These are phyloP conservation scores for Zygosaccharomyces siamensis DNA, from an alignment of 805 yeast species.

Conservation along the genomic window DNA sequence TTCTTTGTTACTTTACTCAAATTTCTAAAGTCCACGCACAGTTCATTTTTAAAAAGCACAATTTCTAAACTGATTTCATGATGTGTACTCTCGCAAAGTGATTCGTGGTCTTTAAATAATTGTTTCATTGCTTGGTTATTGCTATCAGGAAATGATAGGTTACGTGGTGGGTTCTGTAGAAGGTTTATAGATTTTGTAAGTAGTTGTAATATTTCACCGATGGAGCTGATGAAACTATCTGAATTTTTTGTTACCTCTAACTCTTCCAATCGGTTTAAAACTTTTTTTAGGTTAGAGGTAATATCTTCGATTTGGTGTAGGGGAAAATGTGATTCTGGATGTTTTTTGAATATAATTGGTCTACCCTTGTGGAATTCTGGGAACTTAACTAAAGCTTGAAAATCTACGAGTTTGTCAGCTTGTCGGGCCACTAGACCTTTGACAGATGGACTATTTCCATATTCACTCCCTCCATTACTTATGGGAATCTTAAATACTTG, in stretches of 20 bases:
- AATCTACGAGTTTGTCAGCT: slow-evolving; percentile 48
- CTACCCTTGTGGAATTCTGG: slow-evolving; percentile 41
- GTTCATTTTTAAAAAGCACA: slow-evolving; percentile 55
- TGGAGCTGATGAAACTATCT: slow-evolving; percentile 23
- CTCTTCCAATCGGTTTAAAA: slow-evolving; percentile 38
- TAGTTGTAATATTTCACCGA: slow-evolving; percentile 19
- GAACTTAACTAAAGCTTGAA: slow-evolving; percentile 39
- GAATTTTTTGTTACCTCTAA: slow-evolving; percentile 40
- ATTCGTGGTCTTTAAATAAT: slow-evolving; percentile 37
- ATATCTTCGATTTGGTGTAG: slow-evolving; percentile 35
- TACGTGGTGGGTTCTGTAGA: slow-evolving; percentile 50
- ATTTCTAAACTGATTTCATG: slow-evolving; percentile 50
- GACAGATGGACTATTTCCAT: slow-evolving; percentile 28
- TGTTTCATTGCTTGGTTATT: slow-evolving; percentile 44
- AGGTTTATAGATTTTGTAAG: slow-evolving; percentile 23
- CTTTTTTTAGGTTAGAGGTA: slow-evolving; percentile 23
- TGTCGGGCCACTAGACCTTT: slow-evolving; percentile 58
- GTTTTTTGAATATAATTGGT: slow-evolving; percentile 36
- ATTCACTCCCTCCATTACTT: slow-evolving; percentile 18
- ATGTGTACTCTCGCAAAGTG: slow-evolving; percentile 31
- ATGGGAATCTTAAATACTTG: slow-evolving; percentile 53
- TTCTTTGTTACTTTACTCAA: slow-evolving; percentile 45
- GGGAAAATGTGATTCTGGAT: slow-evolving; percentile 41
- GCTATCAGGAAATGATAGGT: slow-evolving; percentile 54
- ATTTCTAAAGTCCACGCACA: slow-evolving; percentile 54